phyloP scores from a whole-genome alignment of 2,329 filamentous ascomycete species.

The Botryotinia narcissicola region DNA sequence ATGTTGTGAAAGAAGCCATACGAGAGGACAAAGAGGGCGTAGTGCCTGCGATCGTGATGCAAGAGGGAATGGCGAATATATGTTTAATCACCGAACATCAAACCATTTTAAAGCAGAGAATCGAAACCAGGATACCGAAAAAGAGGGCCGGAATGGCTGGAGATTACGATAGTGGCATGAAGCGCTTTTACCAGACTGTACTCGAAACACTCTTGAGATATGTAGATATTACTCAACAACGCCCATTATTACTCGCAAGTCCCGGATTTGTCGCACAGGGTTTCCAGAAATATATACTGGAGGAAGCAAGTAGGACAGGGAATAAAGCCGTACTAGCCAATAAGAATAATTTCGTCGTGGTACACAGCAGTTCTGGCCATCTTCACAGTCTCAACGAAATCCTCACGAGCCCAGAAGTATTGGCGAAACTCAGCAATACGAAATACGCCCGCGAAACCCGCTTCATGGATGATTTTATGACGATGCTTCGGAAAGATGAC shows the following conservation, averaged over 20 bases:
- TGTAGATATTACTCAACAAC: constrained; percentile 68
- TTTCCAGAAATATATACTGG: constrained; percentile 74
- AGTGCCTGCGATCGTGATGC: constrained; percentile 88
- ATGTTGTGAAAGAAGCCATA: constrained; percentile 74
- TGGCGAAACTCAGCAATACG: constrained; percentile 75
- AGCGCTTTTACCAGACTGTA: constrained; percentile 74
- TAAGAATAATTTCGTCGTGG: constrained; percentile 64
- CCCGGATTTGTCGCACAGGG: constrained; percentile 82
- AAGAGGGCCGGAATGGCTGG: constrained; percentile 61
- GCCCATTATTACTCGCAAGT: constrained; percentile 79
- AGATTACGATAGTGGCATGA: constrained; percentile 68
- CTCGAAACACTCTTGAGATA: constrained; percentile 73
- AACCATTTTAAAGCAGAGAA: constrained; percentile 67
- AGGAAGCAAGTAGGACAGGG: constrained; percentile 53
- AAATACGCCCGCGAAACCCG: constrained; percentile 83
- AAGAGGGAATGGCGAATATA: constrained; percentile 81
- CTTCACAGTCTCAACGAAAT: constrained; percentile 86
- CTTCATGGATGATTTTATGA: constrained; percentile 81
- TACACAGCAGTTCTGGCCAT: constrained; percentile 83
- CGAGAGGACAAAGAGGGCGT: constrained; percentile 77
- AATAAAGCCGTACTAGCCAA: constrained; percentile 69
- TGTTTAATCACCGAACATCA: constrained; percentile 79
- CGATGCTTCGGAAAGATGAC: constrained; percentile 77
- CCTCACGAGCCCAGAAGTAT: constrained; percentile 75
- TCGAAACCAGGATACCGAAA: constrained; percentile 66